Conservation (phyloP, 1,284 basidiomycete genomes). For the Pseudozyma flocculosa region DNA sequence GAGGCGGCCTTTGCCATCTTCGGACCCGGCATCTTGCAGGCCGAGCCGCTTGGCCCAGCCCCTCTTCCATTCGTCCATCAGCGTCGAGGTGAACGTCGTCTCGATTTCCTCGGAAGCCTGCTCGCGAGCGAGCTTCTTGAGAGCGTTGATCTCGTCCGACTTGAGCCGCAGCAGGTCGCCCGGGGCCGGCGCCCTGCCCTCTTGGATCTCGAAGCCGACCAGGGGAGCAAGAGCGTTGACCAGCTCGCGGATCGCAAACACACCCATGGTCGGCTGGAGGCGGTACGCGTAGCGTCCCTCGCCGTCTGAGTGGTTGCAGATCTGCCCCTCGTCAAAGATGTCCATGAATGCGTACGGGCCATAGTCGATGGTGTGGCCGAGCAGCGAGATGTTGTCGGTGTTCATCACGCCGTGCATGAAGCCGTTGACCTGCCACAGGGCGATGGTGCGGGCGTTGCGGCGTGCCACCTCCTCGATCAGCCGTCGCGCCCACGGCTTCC, state of each 20-base stretch:
- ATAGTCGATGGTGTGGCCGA: slow-evolving; percentile 83
- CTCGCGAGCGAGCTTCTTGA: slow-evolving; percentile 31
- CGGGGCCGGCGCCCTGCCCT: slow-evolving; percentile 55
- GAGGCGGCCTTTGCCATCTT: slow-evolving; percentile 21
- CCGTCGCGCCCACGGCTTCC: slow-evolving; percentile 33
- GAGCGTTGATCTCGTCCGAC: slow-evolving; percentile 27
- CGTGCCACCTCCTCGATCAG: slow-evolving; percentile 62
- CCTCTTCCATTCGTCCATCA: slow-evolving; percentile 42
- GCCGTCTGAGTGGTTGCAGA: slow-evolving; percentile 91
- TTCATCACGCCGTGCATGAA: slow-evolving; percentile 73
- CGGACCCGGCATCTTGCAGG: slow-evolving; percentile 7
- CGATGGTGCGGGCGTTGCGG: slow-evolving; percentile 86
- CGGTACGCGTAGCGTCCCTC: slow-evolving; percentile 82
- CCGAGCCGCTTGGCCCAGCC: slow-evolving; percentile 41
- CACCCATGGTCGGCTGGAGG: slow-evolving; percentile 61
- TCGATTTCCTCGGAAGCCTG: slow-evolving; percentile 30
- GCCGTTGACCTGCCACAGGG: slow-evolving; percentile 74
- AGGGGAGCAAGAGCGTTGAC: slow-evolving; percentile 26
- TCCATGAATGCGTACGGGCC: slow-evolving; percentile 87
- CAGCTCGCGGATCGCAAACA: slow-evolving; percentile 31
- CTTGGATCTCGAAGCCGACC: slow-evolving; percentile 37
- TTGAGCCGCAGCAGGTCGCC: slow-evolving; percentile 33
- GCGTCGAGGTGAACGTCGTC: slow-evolving; percentile 25
- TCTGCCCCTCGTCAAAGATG: slow-evolving; percentile 69
- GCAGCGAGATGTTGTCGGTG: slow-evolving; percentile 75